These are phyloP conservation scores for Ogataea saltuana DNA, from an alignment of 805 yeast species.

Conservation along the genomic window DNA sequence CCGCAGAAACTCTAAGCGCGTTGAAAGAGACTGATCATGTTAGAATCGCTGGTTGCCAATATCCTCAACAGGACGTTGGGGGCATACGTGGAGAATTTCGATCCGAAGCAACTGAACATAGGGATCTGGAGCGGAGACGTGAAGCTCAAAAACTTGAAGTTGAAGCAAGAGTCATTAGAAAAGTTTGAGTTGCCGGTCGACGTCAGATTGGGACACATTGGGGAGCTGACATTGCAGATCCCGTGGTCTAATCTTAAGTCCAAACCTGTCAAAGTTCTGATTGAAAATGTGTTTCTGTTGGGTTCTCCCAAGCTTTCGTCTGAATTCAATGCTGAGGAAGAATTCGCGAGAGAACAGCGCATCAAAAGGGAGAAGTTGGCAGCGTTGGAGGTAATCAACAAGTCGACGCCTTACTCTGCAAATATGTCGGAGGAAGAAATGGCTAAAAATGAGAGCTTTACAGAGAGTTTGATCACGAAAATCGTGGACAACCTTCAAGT, in stretches of 20 bases:
- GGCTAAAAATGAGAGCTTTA: conserved; percentile 72
- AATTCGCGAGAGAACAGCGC: conserved; percentile 57
- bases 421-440: conserved; percentile 39
- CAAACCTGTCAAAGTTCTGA: conserved; percentile 84
- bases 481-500: conserved; percentile 91
- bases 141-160: conserved; percentile 69
- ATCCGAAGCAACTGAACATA: conserved; percentile 89
- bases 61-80: conserved; percentile 64
- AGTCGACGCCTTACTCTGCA: conserved; percentile 35
- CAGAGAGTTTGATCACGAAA: conserved; percentile 84
- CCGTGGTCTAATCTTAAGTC: conserved; percentile 96
- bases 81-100: conserved; percentile 88
- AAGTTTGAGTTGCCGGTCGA: conserved; percentile 82
- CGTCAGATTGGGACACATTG: conserved; percentile 86
- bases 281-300: conserved; percentile 83
- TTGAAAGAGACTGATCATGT: conserved; percentile 7
- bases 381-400: conserved; percentile 63
- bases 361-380: conserved; percentile 67
- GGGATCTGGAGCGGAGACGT: conserved; percentile 99
- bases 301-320: conserved; percentile 71
- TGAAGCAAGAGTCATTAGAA: conserved; percentile 89
- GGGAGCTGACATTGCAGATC: conserved; percentile 83
- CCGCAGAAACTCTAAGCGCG: no score
- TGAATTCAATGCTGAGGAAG: conserved; percentile 57
- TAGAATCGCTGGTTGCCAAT: conserved; percentile 50